These are phyloP conservation scores for Tieghemostelium lacteum DNA, from an alignment of 78 protist species.

Conservation along the genomic window DNA sequence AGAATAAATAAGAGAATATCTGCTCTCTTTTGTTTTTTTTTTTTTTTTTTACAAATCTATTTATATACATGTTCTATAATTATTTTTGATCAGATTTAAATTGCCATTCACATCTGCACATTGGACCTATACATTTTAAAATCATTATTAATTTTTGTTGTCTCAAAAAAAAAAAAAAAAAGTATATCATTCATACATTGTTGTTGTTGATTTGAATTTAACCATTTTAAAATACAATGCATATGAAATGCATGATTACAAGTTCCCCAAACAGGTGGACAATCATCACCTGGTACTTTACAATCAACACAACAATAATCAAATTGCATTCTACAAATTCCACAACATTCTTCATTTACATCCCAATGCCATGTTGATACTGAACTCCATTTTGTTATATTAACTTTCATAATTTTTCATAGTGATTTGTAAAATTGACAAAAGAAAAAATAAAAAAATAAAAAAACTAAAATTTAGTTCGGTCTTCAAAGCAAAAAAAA, in stretches of 20 bases:
- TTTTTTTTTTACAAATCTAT: background rate
- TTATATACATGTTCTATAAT: background rate
- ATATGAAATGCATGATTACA: constrained; percentile 94
- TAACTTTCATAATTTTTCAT: background rate
- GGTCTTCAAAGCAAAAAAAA: background rate
- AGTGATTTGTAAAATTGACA: background rate
- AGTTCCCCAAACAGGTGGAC: constrained; percentile 91
- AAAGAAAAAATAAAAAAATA: background rate
- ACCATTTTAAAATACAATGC: constrained; percentile 95
- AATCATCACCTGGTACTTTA: constrained; percentile 94
- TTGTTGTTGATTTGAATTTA: constrained; percentile 61
- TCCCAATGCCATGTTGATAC: constrained; percentile 84
- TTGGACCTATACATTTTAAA: constrained; percentile 21
- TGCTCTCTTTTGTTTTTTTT: background rate
- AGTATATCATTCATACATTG: constrained; percentile 18
- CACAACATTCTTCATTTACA: constrained; percentile 91
- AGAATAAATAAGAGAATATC: background rate
- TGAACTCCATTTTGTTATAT: constrained; percentile 55
- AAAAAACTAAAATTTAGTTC: background rate
- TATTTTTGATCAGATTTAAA: constrained; percentile 40
- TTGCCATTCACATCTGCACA: constrained; percentile 72
- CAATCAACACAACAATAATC: constrained; percentile 92
- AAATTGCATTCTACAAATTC: constrained; percentile 91
- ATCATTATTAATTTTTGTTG: background rate
- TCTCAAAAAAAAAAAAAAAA: background rate